Conservation (phyloP, 495 filamentous ascomycete genomes). For the Friedmanniomyces endolithicus region DNA sequence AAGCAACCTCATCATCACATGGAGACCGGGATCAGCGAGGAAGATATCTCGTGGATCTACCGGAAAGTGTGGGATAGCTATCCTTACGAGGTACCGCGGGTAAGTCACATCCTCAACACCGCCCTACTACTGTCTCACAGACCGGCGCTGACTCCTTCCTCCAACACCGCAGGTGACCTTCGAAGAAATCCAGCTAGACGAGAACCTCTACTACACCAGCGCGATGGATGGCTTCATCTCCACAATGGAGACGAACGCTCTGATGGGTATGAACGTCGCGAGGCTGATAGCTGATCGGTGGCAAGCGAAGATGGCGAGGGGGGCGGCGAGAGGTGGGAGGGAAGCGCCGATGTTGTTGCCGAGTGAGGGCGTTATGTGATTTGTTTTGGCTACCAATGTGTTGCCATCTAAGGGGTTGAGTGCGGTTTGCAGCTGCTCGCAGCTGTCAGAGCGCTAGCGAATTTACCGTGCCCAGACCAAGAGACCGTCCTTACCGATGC, state of each 20-base stretch:
- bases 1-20: background rate
- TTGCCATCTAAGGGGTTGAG: too few relatives aligned
- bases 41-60: constrained; percentile 67
- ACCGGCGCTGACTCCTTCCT: too few relatives aligned
- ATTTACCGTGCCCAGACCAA: too few relatives aligned
- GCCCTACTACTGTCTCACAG: too few relatives aligned
- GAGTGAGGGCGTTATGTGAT: background rate
- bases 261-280: constrained; percentile 95
- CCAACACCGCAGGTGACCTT: constrained; percentile 46
- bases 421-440: too few relatives aligned
- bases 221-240: constrained; percentile 92
- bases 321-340: background rate
- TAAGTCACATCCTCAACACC: too few relatives aligned
- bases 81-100: constrained; percentile 66
- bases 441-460: too few relatives aligned
- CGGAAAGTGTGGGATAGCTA: constrained; percentile 70
- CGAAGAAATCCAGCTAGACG: constrained; percentile 59
- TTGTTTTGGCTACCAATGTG: too few relatives aligned
- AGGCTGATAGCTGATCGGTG: constrained; percentile 50
- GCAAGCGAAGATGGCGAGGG: background rate
- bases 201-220: constrained; percentile 74
- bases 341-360: background rate
- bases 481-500: too few relatives aligned
- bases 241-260: constrained; percentile 92
- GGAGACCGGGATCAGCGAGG: constrained; percentile 18